phyloP scores from a whole-genome alignment of 495 filamentous ascomycete genomes.

The Neurospora terricola region DNA sequence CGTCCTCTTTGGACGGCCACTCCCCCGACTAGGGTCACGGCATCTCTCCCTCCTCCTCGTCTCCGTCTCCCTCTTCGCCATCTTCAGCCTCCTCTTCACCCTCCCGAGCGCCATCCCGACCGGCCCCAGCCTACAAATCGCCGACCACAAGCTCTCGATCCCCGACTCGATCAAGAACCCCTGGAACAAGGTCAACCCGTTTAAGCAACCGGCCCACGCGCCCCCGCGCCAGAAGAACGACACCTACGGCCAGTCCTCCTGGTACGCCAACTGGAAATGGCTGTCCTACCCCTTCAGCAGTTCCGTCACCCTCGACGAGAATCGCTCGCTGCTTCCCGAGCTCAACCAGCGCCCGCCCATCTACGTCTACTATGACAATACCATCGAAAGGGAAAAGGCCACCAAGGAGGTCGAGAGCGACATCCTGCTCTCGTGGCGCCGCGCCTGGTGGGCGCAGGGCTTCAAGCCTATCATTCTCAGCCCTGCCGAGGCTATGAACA shows the following conservation, averaged over 20 bases:
- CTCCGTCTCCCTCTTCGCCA: conserved; percentile 30
- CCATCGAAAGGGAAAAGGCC: conserved; percentile 47
- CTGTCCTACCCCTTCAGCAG: conserved; percentile 74
- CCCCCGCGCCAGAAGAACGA: conserved; percentile 67
- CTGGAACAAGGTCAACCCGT: conserved; percentile 42
- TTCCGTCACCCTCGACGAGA: conserved; percentile 74
- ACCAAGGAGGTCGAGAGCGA: conserved; percentile 62
- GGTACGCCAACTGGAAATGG: conserved; percentile 88
- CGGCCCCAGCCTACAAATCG: conserved; percentile 21
- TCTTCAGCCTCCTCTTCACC: conserved; percentile 39
- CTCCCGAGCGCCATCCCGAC: conserved; percentile 33
- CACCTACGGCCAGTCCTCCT: conserved; percentile 65
- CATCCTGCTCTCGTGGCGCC: conserved; percentile 76
- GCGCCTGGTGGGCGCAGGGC: conserved; percentile 90
- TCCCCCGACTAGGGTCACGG: conserved; percentile 33
- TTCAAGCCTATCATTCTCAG: conserved; percentile 79
- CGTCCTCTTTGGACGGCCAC: conserved; percentile 33
- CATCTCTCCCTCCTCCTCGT: conserved; percentile 37
- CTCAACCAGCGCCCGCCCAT: conserved; percentile 62
- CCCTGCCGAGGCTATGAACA: conserved; percentile 73
- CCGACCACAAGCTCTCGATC: conserved; percentile 33
- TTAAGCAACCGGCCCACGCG: conserved; percentile 61
- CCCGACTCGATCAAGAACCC: conserved; percentile 35
- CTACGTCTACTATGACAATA: conserved; percentile 84
- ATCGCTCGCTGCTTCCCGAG: conserved; percentile 77